These are phyloP conservation scores for Pseudopediastrum boryanum DNA, from an alignment of 139 green algal species.

Conservation along the genomic window DNA sequence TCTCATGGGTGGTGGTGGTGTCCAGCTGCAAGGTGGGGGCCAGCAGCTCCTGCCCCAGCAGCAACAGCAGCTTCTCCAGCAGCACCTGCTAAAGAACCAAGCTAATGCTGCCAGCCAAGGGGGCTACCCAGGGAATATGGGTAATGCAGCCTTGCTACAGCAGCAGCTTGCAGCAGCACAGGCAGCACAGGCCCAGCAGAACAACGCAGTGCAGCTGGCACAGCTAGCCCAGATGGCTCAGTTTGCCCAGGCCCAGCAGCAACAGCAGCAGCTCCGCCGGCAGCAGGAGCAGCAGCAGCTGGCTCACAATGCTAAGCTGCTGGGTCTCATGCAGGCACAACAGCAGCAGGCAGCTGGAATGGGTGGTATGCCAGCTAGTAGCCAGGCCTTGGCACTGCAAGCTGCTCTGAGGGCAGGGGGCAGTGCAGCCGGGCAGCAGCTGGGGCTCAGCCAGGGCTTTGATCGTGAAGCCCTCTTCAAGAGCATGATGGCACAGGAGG, in stretches of 20 bases:
- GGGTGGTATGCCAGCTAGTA: too few relatives aligned
- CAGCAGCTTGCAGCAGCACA: conserved; percentile 37
- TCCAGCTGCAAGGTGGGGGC: conserved; percentile 12
- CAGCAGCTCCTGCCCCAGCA: conserved; percentile 5
- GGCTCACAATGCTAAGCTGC: not conserved
- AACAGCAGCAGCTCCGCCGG: not conserved
- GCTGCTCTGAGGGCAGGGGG: too few relatives aligned
- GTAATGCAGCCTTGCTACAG: not conserved
- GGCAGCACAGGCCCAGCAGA: conserved; percentile 16
- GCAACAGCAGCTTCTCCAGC: conserved; percentile 29
- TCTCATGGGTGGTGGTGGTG: conserved; percentile 3
- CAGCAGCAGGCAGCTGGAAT: too few relatives aligned
- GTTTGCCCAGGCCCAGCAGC: conserved; percentile 10
- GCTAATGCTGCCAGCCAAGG: conserved; percentile 3
- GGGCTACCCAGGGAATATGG: not conserved
- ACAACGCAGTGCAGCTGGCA: conserved; percentile 17
- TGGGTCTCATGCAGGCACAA: too few relatives aligned
- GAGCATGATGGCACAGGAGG: too few relatives aligned
- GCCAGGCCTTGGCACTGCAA: too few relatives aligned
- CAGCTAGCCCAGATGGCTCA: not conserved
- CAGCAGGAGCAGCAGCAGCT: conserved; percentile 16
- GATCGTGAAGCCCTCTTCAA: too few relatives aligned
- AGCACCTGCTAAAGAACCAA: conserved; percentile 18
- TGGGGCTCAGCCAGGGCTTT: too few relatives aligned
- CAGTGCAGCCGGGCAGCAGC: too few relatives aligned